Evolutionary conservation across 129 eudicot genomes (phyloP), one percentile per base, ranked within the genome.

Genomic region (Centella asiatica): DNA sequence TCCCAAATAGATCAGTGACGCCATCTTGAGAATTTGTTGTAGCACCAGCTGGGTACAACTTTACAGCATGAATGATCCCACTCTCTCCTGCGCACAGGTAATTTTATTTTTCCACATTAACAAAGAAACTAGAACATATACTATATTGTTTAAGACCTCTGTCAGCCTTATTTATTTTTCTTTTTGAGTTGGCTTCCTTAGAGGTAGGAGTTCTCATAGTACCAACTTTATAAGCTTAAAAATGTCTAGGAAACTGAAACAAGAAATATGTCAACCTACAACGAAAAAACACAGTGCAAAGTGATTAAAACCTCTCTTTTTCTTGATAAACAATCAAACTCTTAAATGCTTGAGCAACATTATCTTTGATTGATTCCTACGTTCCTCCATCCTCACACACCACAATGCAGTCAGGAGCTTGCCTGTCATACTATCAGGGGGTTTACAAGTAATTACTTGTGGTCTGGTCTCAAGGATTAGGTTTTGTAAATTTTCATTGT

Each of bases 21-120:
- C 99, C 99, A 74, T 93, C 96, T 74, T 93, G 99, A 48, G 99
- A 93, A 76, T 93, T 93, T 25, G 99, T 93, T 46, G 99, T 93
- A 46, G 99, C 99, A 68, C 99, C 99, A 74, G 99, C 99, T 44
- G 99, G 99, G 71, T 93, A 93, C 65, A 93, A 42, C 75, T 93
- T 93, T 60, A 93, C 99, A 66, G 81, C 99, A 78, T 64, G 78
- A 14, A 93, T 88, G 62, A 82, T 76, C 40, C 95, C 96, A 66
- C 99, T 93, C 77, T 93, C 89, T 69, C 89, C 99, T 93, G 20
- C 75, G 36, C 12, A 70, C 7, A 69, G 60, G 65, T 57, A 28
- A 51, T 55, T 52, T 24, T 63, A 28, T 66, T 40, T 44, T 66
- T 34, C 63, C 19, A 69, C 37, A 23, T 23, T 32, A 6, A 8